Percentiles rank a stretch among this genome's conserved stretches.
phyloP scores from a whole-genome alignment of 2,329 filamentous ascomycete genomes.

The Magnaporthales sp. region DNA sequence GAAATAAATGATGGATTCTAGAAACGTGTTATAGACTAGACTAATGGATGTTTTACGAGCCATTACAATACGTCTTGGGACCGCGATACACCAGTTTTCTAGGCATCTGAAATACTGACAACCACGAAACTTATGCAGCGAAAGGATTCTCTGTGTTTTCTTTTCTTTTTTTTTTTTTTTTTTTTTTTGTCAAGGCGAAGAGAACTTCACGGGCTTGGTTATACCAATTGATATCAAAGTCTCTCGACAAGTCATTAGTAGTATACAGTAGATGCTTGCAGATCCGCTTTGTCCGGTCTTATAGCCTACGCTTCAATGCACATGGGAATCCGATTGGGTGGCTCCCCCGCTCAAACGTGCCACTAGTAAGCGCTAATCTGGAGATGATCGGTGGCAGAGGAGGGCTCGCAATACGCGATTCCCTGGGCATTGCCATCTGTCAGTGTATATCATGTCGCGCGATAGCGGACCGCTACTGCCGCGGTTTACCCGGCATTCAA shows the following conservation, averaged over 20 bases:
- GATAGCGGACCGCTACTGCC: not conserved
- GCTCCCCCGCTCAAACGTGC: not conserved
- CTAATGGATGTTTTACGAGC: not conserved
- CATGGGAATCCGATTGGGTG: not conserved
- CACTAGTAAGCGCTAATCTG: not conserved
- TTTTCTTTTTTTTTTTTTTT: too few relatives aligned
- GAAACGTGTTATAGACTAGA: not conserved
- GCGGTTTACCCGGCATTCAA: not conserved
- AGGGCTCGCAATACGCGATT: too few relatives aligned
- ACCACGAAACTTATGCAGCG: not conserved
- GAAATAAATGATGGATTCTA: constrained; percentile 14
- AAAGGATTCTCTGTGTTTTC: not conserved
- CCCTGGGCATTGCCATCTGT: not conserved
- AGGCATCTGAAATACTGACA: not conserved
- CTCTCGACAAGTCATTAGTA: not conserved
- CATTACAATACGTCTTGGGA: not conserved
- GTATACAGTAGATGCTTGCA: not conserved
- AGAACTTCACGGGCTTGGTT: not conserved
- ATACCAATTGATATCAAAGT: not conserved
- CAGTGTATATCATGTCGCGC: not conserved
- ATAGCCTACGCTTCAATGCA: not conserved
- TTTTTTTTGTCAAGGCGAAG: too few relatives aligned
- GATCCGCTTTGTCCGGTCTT: not conserved
- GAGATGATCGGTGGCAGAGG: not conserved
- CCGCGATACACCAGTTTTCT: not conserved